A percentile compares a stretch with the other conserved stretches of the same genome.
These are phyloP conservation scores for Earliella scabrosa DNA, from an alignment of 1,284 basidiomycete genomes.

Conservation along the genomic window DNA sequence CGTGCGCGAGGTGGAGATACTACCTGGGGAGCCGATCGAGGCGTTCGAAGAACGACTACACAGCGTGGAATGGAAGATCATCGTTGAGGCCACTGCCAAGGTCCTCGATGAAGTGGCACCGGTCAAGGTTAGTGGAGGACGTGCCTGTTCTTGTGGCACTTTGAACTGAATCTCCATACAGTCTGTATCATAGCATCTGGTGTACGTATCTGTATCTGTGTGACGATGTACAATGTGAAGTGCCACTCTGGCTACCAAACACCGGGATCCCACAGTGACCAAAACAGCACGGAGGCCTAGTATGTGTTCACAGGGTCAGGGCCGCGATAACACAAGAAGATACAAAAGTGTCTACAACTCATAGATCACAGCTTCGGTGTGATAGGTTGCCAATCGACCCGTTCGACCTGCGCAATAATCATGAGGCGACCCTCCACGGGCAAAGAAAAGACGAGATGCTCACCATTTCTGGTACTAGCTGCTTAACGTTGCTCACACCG, in stretches of 20 bases:
- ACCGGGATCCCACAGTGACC: too few species aligned
- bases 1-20: constrained; percentile 79
- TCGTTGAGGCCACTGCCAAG: constrained; percentile 82
- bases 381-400: constrained; percentile 68
- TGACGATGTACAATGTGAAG: not conserved
- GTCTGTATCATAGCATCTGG: constrained; percentile 20
- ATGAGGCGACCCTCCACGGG: not conserved
- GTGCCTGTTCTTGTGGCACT: too few species aligned
- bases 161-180: not conserved
- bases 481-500: constrained; percentile 71
- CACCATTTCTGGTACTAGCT: constrained; percentile 85
- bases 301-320: too few species aligned
- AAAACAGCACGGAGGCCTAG: too few species aligned
- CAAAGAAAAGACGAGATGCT: not conserved
- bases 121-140: constrained; percentile 15
- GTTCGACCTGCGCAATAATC: constrained; percentile 50
- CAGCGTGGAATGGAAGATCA: constrained; percentile 85
- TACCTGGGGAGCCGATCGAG: constrained; percentile 74
- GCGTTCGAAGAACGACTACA: constrained; percentile 85
- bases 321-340: not conserved
- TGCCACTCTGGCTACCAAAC: too few species aligned
- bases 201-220: not conserved
- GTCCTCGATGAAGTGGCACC: constrained; percentile 55
- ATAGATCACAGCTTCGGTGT: constrained; percentile 43
- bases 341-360: not conserved